Conservation (phyloP, 1,284 basidiomycete genomes). For the Trichosporon sp. region DNA sequence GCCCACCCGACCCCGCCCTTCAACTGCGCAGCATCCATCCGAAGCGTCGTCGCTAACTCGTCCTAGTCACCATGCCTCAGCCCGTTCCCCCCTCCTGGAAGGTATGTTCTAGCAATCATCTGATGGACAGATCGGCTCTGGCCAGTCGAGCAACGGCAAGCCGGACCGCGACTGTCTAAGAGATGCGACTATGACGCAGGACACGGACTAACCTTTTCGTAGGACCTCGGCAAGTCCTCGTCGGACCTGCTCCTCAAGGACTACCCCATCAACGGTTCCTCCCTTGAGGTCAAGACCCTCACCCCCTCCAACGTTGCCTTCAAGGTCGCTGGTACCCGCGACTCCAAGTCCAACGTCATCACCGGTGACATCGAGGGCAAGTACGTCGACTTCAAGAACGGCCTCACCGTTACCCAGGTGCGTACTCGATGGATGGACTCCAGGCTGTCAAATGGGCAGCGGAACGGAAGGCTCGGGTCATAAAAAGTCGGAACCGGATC, state of each 20-base stretch:
- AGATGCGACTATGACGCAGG: neutral
- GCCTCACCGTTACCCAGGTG: conserved; percentile 76
- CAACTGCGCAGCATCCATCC: neutral
- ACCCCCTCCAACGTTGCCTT: conserved; percentile 83
- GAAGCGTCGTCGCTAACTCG: conserved; percentile 1
- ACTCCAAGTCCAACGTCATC: conserved; percentile 67
- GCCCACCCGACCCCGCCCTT: neutral
- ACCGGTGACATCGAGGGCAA: conserved; percentile 85
- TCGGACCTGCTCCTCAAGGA: conserved; percentile 92
- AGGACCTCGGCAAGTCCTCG: conserved; percentile 97
- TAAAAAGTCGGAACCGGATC: neutral
- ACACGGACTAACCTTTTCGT: neutral
- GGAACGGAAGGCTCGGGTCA: neutral
- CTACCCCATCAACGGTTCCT: conserved; percentile 73
- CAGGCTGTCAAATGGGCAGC: neutral
- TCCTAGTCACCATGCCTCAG: conserved; percentile 61
- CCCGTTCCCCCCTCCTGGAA: conserved; percentile 91
- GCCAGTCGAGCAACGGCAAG: neutral
- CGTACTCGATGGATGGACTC: conserved; percentile 13
- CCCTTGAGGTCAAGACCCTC: conserved; percentile 89
- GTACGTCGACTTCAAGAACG: conserved; percentile 80
- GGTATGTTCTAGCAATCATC: conserved; percentile 52
- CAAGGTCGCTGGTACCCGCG: conserved; percentile 75
- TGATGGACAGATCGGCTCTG: neutral
- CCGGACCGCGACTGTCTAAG: neutral